Base-by-base conservation (phyloP, 2,329 filamentous ascomycete genomes). In the Trichophyton simii region DNA sequence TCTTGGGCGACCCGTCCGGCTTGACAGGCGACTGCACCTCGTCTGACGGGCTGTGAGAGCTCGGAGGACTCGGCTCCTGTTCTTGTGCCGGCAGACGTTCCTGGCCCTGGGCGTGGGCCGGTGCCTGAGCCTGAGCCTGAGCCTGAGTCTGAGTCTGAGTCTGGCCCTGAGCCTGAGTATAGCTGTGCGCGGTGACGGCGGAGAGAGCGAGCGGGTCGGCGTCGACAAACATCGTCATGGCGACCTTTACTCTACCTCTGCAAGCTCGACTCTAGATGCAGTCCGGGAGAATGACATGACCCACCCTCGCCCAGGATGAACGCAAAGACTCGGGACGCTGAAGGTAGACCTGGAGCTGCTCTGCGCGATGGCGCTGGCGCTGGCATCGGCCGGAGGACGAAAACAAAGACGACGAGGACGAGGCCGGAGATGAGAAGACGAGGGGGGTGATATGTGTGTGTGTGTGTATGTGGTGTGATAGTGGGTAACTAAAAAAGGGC, bases 1-100 rank as follows among this genome's bases (percentile, higher is more conserved):
- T 77, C 68, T 75, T 76, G 31, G 71, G 67, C 42, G 70, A 64
- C n/a, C 59, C 63, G 20, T 58, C 55, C 41, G 55, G 34, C 41
- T 58, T 44, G 11, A 25, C 18, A 15, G 55, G 52, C 52, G 52
- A 55, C 52, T 55, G 52, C 15, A 55, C 52, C 28, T 55, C 52
- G 52, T 55, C 52, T 36, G 52, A 55, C 9, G 52, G 52, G 15
- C 52, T 55, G 20, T 36, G 52, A 13, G 52, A 55, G 52, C 52
- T 55, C 15, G 15, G 52, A 3, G 52, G 52, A 28, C 52, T 55
- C 52, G 52, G 25, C 20, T 55, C 52, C 52, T 38, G 52, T 7
- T 55, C 28, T 28, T 38, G 52, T 6, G 34, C 52, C n/a, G 34
- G 28, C 18, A 11, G 20, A 13, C 5, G 52, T 9, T 55, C 52